Evolutionary conservation across 306 rosid genomes (phyloP).

Genomic region (Dalbergia oliveri): DNA sequence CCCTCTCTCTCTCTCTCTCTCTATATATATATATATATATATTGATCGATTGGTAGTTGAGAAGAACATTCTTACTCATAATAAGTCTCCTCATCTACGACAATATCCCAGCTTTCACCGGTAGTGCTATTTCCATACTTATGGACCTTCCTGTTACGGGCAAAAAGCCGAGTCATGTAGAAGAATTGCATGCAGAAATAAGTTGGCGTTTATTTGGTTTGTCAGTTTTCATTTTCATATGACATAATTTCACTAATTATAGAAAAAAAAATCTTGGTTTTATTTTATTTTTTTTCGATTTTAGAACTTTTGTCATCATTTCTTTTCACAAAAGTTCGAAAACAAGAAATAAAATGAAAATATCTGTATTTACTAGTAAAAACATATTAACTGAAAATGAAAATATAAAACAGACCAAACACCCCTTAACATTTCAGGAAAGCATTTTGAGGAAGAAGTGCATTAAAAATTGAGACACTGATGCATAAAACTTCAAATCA

Average conservation of each 20-base stretch:
- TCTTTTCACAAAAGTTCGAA: neutral
- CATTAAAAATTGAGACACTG: conserved; percentile 12
- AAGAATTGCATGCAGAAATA: conserved; percentile 21
- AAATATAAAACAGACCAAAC: neutral
- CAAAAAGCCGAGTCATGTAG: conserved; percentile 35
- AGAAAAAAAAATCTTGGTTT: too few relatives aligned
- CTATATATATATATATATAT: too few relatives aligned
- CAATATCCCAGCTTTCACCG: conserved; percentile 96
- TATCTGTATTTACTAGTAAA: too few relatives aligned
- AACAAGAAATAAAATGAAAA: neutral
- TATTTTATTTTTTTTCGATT: too few relatives aligned
- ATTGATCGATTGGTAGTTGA: neutral
- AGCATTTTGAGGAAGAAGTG: conserved; percentile 13
- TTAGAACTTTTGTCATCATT: neutral
- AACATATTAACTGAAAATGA: neutral
- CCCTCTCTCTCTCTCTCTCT: too few relatives aligned
- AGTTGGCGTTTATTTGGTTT: neutral
- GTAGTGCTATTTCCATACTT: conserved; percentile 98
- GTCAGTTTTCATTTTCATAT: neutral
- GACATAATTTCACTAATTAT: neutral
- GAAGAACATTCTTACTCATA: conserved; percentile 74
- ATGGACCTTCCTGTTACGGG: conserved; percentile 86
- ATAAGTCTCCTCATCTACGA: conserved; percentile 91
- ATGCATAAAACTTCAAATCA: conserved; percentile 5
- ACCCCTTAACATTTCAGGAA: neutral